A percentile compares a stretch with the other conserved stretches of the same genome.
Conservation (phyloP, 441 rosid species). For the Croton setiger region DNA sequence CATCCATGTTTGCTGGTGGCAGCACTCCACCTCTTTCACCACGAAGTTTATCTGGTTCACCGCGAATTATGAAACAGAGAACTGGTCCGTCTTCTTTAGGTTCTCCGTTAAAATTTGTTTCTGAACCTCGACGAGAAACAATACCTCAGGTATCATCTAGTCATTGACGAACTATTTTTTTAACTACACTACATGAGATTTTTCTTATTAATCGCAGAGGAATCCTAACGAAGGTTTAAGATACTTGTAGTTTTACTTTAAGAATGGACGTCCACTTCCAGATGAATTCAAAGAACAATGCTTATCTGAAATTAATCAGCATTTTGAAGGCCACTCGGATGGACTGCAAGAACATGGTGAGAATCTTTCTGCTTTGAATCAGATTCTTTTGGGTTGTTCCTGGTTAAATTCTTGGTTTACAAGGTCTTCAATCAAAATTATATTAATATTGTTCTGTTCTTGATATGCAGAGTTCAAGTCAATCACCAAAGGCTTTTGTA, state of each 20-base stretch:
- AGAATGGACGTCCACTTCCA: conserved; percentile 83
- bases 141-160: conserved; percentile 78
- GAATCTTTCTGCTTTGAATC: conserved; percentile 10
- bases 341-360: conserved; percentile 83
- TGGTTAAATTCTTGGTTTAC: not conserved
- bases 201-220: not conserved
- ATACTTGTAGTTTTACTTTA: conserved; percentile 78
- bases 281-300: conserved; percentile 72
- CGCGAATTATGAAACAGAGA: conserved; percentile 68
- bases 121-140: conserved; percentile 69
- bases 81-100: conserved; percentile 71
- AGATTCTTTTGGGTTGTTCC: conserved; percentile 17
- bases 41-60: conserved; percentile 79
- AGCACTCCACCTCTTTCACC: conserved; percentile 97
- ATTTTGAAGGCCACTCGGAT: conserved; percentile 58
- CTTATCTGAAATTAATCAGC: conserved; percentile 58
- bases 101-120: conserved; percentile 63
- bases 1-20: conserved; percentile 91
- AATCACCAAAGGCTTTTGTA: conserved; percentile 82
- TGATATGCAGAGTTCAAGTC: conserved; percentile 63
- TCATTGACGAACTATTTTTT: not conserved
- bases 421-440: not conserved
- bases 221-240: conserved; percentile 3
- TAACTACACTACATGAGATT: not conserved
- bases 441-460: conserved; percentile 14